Base-by-base conservation (phyloP, 768 basidiomycete species). In the Lactarius sp. region DNA sequence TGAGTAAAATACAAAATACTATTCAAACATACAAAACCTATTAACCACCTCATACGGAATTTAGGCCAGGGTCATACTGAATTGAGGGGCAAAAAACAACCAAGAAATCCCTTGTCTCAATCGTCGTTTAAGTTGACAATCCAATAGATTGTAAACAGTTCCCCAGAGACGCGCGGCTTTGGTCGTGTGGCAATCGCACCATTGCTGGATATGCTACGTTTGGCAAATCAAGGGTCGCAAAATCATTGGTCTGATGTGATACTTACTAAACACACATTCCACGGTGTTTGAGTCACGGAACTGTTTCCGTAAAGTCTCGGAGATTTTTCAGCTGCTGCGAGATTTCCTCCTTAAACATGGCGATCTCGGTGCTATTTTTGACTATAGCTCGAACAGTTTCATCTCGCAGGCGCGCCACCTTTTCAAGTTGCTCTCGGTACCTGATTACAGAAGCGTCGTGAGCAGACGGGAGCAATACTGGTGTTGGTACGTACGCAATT, bases 311-410 rank as follows among this genome's bases (percentile, higher is more conserved):
- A 70, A 87, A 87, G 61, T 85, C 83, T 69, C 83, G 81, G 44
- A 92, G 77, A 67, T 87, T 82, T 68, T 81, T 79, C 34, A 93
- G 79, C 69, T 86, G 84, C 59, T 81, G 81, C 49, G 89, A 88
- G 13, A 91, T 84, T 62, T 87, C 87, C 59, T 87, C 83, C 74
- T 91, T 91, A 78, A 92, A 92, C 70, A 84, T 80, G 16, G 85
- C 87, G 41, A 92, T 89, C 66, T 92, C 91, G 66, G 87, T 88
- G 69, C 87, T 88, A 73, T 86, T 91, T 79, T 91, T 92, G 62
- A 89, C 82, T 64, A 93, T 90, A 18, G 86, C 87, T 0, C 88
- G 84, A 51, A 90, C 82, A 0, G 88, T 91, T 69, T 91, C 90
- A 59, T 93, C 90, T 67, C 84, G 87, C 34, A 92, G 71, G 54